Base-by-base conservation (phyloP, 306 rosid genomes). In the Alnus glutinosa region DNA sequence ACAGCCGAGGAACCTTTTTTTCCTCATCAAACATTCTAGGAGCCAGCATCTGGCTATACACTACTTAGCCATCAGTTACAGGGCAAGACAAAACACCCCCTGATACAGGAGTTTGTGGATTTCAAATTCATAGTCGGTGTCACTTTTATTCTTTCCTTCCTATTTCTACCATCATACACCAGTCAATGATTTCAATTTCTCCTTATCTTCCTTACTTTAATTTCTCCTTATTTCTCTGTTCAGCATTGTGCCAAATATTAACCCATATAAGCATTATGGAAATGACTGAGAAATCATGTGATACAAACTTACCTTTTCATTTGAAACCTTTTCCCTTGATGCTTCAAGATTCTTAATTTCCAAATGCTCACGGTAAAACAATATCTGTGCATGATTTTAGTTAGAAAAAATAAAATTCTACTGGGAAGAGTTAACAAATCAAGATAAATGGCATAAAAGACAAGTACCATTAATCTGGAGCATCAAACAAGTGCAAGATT, bases 321-420 rank as follows among this genome's bases (percentile, higher is more conserved):
- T 37, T 72, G 81, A 75, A 85, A 85, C 87, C 57, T 55, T 76
- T 30, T 82, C 80, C 39, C 58, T 84, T 63, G 87, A 72, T 54
- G 86, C 87, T 86, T 85, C 88, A 16, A 70, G 67, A 78, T 76
- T 85, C 78, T 84, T 82, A 80, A 89, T 87, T 67, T 91, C 91
- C 93, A 94, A 73, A 75, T 79, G 83, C 80, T 89, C 97, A 14
- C 51, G 58, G 88, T 70, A 92, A 83, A 94, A 84, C 78, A 92
- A 55, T 66, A 94, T 77, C 98, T 94, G 90, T 18, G 48, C 72
- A 72, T 51, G 36, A 71, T 64, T 81, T 74, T 67, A 68, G 62
- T 52, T n/a, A 69, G 68, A 50, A 78, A 78, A 77, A 16, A 19
- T 70, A 70, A 75, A 74, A 71, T 46, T 75, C 66, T 80, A 55